phyloP scores from a whole-genome alignment of 176 grass and related monocot species.

The Lolium rigidum region DNA sequence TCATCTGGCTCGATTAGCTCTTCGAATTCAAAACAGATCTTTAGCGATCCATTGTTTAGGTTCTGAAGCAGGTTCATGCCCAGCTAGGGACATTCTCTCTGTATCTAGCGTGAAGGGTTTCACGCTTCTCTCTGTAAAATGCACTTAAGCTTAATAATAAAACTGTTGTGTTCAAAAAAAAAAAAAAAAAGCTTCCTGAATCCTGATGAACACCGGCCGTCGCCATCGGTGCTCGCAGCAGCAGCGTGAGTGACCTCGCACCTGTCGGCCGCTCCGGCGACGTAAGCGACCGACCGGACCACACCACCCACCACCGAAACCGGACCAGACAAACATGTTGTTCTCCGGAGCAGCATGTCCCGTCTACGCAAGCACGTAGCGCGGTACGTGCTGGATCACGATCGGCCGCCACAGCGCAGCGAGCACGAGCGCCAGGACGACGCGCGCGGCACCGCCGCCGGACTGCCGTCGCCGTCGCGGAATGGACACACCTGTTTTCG shows the following conservation, averaged over 20 bases:
- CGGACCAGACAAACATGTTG: neutral
- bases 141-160: too few relatives aligned
- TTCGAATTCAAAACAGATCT: too few relatives aligned
- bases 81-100: too few relatives aligned
- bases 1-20: too few relatives aligned
- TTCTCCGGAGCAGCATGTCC: neutral
- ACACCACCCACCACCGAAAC: neutral
- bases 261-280: neutral
- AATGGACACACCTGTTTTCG: slow-evolving; percentile 9
- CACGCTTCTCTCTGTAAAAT: too few relatives aligned
- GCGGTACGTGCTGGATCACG: neutral
- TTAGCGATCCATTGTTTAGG: too few relatives aligned
- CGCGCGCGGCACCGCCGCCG: neutral
- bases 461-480: neutral
- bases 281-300: neutral
- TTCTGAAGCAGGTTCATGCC: too few relatives aligned
- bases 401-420: neutral
- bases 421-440: neutral
- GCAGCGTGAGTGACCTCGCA: neutral
- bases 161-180: too few relatives aligned
- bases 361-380: neutral
- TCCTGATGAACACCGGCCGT: neutral
- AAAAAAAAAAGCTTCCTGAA: too few relatives aligned
- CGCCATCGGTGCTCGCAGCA: neutral
- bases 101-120: too few relatives aligned